Conservation (phyloP, 345 rosid species). For the Syzygium aromaticum region DNA sequence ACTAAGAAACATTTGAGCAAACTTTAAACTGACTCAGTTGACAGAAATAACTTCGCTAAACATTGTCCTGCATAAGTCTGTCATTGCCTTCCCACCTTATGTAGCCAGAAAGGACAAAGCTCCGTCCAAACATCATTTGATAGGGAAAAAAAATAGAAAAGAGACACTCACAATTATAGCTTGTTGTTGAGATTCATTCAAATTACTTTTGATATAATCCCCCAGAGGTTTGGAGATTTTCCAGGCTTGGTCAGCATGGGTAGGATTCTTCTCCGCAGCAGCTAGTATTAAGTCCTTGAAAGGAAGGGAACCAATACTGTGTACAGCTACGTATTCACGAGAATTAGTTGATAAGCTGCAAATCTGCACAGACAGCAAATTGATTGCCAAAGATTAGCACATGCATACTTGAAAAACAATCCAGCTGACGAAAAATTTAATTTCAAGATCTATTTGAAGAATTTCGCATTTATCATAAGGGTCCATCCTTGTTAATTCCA, state of each 20-base stretch:
- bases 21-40: not conserved
- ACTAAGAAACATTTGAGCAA: not conserved
- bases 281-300: conserved; percentile 80
- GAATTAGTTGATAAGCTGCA: conserved; percentile 89
- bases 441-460: not conserved
- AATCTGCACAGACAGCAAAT: conserved; percentile 39
- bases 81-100: not conserved
- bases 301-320: conserved; percentile 73
- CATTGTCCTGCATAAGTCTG: not conserved
- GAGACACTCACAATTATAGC: conserved; percentile 72
- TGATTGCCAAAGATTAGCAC: not conserved
- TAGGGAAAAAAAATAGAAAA: not conserved
- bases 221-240: conserved; percentile 61
- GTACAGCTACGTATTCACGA: conserved; percentile 80
- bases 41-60: not conserved
- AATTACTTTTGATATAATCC: conserved; percentile 49
- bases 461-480: not conserved
- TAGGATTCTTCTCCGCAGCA: conserved; percentile 40
- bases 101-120: not conserved
- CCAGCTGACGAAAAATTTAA: not conserved
- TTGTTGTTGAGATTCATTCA: conserved; percentile 74
- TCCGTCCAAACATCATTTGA: not conserved
- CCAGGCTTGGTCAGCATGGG: conserved; percentile 63
- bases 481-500: not conserved
- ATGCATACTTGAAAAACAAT: not conserved